phyloP scores from a whole-genome alignment of 345 rosid genomes.

The Dipteronia dyeriana region DNA sequence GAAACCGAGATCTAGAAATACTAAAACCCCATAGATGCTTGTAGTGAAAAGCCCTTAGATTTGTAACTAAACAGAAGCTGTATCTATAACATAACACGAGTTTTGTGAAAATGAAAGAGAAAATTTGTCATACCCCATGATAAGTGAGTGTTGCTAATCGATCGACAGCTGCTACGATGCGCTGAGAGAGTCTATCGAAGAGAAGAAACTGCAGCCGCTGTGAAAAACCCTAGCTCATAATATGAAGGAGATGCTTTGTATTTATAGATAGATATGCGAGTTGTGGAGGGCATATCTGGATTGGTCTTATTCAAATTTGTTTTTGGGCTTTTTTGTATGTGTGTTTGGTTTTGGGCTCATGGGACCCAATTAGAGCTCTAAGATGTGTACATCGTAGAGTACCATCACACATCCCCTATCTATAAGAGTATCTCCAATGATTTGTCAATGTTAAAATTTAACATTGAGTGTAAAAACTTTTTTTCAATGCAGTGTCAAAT shows the following conservation, averaged over 20 bases:
- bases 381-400: too few relatives aligned
- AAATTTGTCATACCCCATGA: conserved; percentile 29
- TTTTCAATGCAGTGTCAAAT: too few relatives aligned
- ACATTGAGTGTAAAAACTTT: too few relatives aligned
- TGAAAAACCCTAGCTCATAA: conserved; percentile 15
- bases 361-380: not conserved
- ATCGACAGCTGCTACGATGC: conserved; percentile 1
- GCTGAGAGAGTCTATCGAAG: not conserved
- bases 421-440: too few relatives aligned
- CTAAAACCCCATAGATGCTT: not conserved
- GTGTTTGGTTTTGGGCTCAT: not conserved
- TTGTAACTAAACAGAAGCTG: not conserved
- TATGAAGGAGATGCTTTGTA: too few relatives aligned
- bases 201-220: conserved; percentile 15
- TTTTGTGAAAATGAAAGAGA: not conserved
- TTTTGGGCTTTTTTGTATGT: not conserved
- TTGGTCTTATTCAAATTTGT: not conserved
- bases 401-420: too few relatives aligned
- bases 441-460: too few relatives aligned
- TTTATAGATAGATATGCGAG: not conserved
- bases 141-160: not conserved
- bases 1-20: not conserved
- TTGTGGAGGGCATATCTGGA: not conserved
- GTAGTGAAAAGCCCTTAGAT: not conserved
- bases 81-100: not conserved